A percentile compares a stretch with the other conserved stretches of the same genome.
phyloP scores from a whole-genome alignment of 2,329 filamentous ascomycete genomes.

The Pseudocercospora cruenta region DNA sequence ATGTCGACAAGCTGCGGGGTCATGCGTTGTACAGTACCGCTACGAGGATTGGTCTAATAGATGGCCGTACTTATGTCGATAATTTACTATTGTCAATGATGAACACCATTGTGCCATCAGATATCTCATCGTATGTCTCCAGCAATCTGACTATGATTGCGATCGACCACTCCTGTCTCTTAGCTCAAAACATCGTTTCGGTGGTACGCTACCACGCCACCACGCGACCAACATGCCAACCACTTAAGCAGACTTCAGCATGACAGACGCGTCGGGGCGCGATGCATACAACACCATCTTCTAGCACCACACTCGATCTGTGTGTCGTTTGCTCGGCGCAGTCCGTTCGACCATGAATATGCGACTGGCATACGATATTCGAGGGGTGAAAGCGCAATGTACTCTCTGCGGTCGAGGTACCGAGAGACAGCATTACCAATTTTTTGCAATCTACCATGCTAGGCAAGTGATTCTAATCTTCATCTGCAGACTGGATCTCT shows the following conservation, averaged over 20 bases:
- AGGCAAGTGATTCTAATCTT: background rate
- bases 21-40: background rate
- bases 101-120: background rate
- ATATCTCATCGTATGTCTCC: background rate
- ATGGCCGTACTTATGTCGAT: conserved; percentile 2
- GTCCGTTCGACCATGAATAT: too few species aligned
- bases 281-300: background rate
- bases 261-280: background rate
- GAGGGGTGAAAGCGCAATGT: too few species aligned
- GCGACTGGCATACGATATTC: too few species aligned
- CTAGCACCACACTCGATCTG: too few species aligned
- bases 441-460: background rate
- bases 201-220: background rate
- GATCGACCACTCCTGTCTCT: background rate
- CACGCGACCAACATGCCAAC: background rate
- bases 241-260: background rate
- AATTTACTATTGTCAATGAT: conserved; percentile 4
- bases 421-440: background rate
- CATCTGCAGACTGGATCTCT: background rate
- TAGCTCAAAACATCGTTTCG: background rate
- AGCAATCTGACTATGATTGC: background rate
- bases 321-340: too few species aligned
- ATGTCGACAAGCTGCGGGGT: background rate
- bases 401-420: too few species aligned
- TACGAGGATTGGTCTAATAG: background rate